A percentile compares a stretch with the other conserved stretches of the same genome.
These are phyloP conservation scores for Aspergillus baeticus DNA, from an alignment of 495 filamentous ascomycete species.

Conservation along the genomic window DNA sequence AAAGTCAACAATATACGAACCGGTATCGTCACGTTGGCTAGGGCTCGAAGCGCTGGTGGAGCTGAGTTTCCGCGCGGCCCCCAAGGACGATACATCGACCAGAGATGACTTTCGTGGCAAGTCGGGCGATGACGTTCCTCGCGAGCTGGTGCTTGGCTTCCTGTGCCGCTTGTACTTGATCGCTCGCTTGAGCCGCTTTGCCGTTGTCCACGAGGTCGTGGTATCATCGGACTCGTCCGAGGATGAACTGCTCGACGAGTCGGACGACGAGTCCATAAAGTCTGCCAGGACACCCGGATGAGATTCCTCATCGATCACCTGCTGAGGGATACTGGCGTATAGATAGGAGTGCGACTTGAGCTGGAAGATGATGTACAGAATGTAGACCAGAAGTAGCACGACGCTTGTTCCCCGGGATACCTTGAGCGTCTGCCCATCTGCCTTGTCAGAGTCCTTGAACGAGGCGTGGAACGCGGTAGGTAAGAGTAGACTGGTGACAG, in stretches of 20 bases:
- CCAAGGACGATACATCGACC: constrained; percentile 18
- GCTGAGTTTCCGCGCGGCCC: constrained; percentile 19
- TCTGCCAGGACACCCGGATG: constrained; percentile 81
- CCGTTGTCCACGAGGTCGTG: constrained; percentile 68
- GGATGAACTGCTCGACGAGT: constrained; percentile 59
- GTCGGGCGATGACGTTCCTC: constrained; percentile 49
- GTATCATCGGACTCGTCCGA: constrained; percentile 64
- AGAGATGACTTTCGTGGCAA: constrained; percentile 26
- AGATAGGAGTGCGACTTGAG: constrained; percentile 89
- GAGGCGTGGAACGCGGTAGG: constrained; percentile 94
- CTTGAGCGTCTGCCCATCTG: constrained; percentile 69
- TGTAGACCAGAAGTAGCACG: constrained; percentile 80
- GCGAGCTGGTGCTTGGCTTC: constrained; percentile 71
- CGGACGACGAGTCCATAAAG: constrained; percentile 70
- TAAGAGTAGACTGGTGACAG: constrained; percentile 79
- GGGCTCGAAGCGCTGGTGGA: constrained; percentile 30
- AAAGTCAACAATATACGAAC: constrained; percentile 32
- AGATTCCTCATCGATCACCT: constrained; percentile 84
- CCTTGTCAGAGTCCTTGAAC: constrained; percentile 59
- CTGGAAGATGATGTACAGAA: constrained; percentile 86
- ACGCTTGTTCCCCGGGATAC: constrained; percentile 90
- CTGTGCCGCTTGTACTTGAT: constrained; percentile 66
- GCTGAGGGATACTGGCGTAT: constrained; percentile 85
- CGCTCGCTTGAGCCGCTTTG: constrained; percentile 69
- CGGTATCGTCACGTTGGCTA: constrained; percentile 39